Evolutionary conservation across 306 rosid species (phyloP).

Genomic region (Casuarina cunninghamiana): DNA sequence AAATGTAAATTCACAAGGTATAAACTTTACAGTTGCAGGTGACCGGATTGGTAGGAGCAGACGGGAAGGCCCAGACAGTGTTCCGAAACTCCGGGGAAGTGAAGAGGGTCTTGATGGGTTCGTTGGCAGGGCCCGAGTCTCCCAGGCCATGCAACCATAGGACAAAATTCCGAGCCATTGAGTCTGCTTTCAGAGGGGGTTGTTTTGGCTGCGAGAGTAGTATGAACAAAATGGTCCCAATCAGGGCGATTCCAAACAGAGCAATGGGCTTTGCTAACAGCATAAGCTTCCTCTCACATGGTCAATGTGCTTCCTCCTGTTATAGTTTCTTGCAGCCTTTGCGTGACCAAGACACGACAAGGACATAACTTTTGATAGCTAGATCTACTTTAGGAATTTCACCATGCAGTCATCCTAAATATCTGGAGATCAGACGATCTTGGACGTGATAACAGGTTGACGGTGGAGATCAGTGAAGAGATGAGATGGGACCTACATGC

Average conservation of each 20-base stretch:
- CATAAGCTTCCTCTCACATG: constrained; percentile 36
- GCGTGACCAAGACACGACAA: no score
- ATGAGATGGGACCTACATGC: constrained; percentile 25
- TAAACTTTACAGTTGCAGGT: constrained; percentile 64
- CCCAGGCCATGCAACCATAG: constrained; percentile 91
- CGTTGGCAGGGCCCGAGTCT: constrained; percentile 92
- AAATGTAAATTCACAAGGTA: neutral
- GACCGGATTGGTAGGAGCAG: constrained; percentile 77
- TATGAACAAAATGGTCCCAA: constrained; percentile 32
- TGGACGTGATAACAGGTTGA: no score
- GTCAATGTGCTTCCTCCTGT: constrained; percentile 1
- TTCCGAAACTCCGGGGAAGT: constrained; percentile 62
- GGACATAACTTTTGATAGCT: no score
- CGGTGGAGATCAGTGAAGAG: neutral
- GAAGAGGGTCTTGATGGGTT: constrained; percentile 76
- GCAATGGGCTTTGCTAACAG: constrained; percentile 35
- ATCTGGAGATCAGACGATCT: no score
- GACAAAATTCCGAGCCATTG: constrained; percentile 75
- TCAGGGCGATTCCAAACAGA: constrained; percentile 32
- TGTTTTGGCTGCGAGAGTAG: constrained; percentile 18
- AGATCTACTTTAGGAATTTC: no score
- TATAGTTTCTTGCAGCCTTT: no score
- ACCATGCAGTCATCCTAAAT: no score
- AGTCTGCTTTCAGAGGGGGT: constrained; percentile 24
- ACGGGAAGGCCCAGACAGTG: constrained; percentile 82